These are phyloP conservation scores for Chlorencoelia australis DNA, from an alignment of 2,329 filamentous ascomycete species.

Conservation along the genomic window DNA sequence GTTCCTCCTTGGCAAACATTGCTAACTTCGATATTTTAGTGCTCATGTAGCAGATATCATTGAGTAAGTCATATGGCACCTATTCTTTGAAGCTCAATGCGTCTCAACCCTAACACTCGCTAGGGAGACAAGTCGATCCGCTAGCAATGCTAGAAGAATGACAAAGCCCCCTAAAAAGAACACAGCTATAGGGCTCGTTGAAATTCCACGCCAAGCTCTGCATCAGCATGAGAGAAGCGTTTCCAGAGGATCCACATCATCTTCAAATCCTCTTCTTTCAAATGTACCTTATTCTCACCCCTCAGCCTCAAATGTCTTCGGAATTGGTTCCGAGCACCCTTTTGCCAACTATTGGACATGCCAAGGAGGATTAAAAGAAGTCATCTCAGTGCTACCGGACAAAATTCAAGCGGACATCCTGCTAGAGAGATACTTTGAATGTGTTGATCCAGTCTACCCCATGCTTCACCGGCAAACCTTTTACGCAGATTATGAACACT, in stretches of 20 bases:
- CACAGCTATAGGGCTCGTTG: conserved; percentile 13
- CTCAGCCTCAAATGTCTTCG: conserved; percentile 67
- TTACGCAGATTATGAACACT: conserved; percentile 68
- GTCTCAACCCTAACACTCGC: conserved; percentile 2
- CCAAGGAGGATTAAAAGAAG: conserved; percentile 63
- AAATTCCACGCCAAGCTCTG: conserved; percentile 16
- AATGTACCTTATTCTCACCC: conserved; percentile 63
- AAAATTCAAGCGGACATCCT: conserved; percentile 68
- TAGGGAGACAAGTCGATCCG: conserved; percentile 48
- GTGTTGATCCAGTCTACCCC: conserved; percentile 70
- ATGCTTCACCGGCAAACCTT: conserved; percentile 70
- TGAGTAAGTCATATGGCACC: conserved; percentile 56
- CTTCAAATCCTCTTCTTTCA: conserved; percentile 51
- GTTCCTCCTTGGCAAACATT: too few species aligned
- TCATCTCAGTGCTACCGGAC: conserved; percentile 64
- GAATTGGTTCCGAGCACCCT: conserved; percentile 68
- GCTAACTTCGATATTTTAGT: too few species aligned
- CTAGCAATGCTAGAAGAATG: conserved; percentile 44
- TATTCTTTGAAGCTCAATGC: background rate
- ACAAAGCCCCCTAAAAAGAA: conserved; percentile 49
- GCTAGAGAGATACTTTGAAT: conserved; percentile 53
- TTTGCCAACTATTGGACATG: conserved; percentile 83
- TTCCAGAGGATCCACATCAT: conserved; percentile 23
- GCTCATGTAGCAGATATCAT: conserved; percentile 67
- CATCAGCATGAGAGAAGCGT: conserved; percentile 17